phyloP scores from a whole-genome alignment of 768 basidiomycete genomes.

The Tricholoma terreum region DNA sequence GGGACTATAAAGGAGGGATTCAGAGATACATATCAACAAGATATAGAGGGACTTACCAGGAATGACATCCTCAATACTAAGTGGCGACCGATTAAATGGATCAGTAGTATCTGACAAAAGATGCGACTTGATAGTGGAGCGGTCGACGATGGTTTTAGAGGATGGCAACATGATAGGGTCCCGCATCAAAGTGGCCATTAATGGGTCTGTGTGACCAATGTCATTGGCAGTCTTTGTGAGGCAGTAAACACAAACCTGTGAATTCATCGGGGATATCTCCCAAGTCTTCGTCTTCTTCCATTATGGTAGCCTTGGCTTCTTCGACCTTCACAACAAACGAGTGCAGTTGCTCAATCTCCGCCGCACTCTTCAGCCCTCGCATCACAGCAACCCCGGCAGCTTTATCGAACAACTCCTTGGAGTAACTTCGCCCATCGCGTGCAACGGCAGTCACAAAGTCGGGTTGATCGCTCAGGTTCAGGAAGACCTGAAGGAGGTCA shows the following conservation, averaged over 20 bases:
- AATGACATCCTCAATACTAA: conserved; percentile 74
- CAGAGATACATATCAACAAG: conserved; percentile 7
- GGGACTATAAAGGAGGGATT: conserved; percentile 38
- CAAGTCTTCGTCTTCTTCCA: conserved; percentile 81
- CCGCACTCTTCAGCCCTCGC: conserved; percentile 66
- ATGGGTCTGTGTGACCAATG: conserved; percentile 54
- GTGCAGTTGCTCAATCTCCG: conserved; percentile 69
- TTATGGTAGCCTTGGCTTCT: conserved; percentile 70
- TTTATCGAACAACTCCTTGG: conserved; percentile 74
- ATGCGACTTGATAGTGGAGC: conserved; percentile 92
- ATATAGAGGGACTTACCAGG: conserved; percentile 48
- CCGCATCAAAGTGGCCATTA: conserved; percentile 91
- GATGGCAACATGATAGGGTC: conserved; percentile 92
- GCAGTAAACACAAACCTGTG: conserved; percentile 55
- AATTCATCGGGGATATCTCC: conserved; percentile 96
- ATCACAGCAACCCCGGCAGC: conserved; percentile 66
- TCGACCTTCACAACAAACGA: conserved; percentile 82
- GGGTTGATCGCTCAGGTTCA: conserved; percentile 78
- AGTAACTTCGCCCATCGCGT: conserved; percentile 91
- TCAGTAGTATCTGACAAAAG: conserved; percentile 88
- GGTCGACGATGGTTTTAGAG: conserved; percentile 76
- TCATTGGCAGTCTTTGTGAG: conserved; percentile 8
- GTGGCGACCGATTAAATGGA: conserved; percentile 90
- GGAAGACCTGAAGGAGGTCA: conserved; percentile 86
- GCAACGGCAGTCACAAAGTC: conserved; percentile 87